Percentiles rank a stretch among this genome's conserved stretches.
phyloP scores from a whole-genome alignment of 140 eudicot species.

The Ambrosia hybrid region DNA sequence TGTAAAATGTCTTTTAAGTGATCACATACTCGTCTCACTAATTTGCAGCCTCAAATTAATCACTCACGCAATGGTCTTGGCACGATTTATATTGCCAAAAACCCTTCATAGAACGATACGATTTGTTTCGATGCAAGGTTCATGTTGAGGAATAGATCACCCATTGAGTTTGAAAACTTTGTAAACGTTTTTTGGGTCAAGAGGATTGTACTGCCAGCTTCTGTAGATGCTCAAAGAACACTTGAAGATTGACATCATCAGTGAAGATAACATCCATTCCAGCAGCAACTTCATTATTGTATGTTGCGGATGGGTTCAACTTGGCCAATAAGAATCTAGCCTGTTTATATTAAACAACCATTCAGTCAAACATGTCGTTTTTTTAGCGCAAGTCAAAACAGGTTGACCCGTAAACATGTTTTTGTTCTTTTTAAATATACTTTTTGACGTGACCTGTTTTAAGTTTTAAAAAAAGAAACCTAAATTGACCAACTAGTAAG shows the following conservation, averaged over 20 bases:
- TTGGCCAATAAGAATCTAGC: conserved; percentile 93
- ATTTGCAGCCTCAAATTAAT: conserved; percentile 24
- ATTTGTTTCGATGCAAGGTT: conserved; percentile 1
- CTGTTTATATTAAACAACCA: conserved; percentile 39
- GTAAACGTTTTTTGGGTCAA: conserved; percentile 30
- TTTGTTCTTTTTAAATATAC: background rate
- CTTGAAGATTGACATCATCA: conserved; percentile 93
- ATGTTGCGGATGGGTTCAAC: conserved; percentile 92
- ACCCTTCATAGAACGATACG: background rate
- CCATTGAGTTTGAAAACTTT: conserved; percentile 9
- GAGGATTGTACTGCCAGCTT: conserved; percentile 91
- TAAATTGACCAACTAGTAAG: background rate
- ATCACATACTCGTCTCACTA: conserved; percentile 13
- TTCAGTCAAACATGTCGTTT: conserved; percentile 1
- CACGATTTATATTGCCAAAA: conserved; percentile 5
- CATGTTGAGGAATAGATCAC: conserved; percentile 3
- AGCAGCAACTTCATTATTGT: conserved; percentile 73
- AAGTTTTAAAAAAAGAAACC: background rate
- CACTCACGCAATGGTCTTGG: conserved; percentile 5
- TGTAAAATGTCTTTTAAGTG: conserved; percentile 3
- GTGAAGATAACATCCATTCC: conserved; percentile 95
- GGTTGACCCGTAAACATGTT: background rate
- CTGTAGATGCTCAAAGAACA: conserved; percentile 90
- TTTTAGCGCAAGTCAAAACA: background rate
- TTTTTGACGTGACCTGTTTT: background rate